Evolutionary conservation across 305 asterid genomes (phyloP).

Genomic region (Fraxinus greggii): DNA sequence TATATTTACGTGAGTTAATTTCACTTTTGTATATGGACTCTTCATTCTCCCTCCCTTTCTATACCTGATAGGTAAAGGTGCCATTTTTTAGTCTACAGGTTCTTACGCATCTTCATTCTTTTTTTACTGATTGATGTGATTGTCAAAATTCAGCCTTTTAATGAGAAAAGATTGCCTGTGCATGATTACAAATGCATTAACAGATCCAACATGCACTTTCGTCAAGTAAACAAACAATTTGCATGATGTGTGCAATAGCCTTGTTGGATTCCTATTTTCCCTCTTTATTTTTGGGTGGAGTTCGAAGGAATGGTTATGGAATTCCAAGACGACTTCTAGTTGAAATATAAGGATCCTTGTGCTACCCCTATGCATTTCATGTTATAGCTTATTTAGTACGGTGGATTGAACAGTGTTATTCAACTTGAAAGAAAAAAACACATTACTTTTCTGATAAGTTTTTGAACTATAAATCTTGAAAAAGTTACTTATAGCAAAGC

Average conservation of each 20-base stretch:
- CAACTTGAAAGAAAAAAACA: background rate
- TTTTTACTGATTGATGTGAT: background rate
- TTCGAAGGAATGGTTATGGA: background rate
- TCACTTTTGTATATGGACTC: background rate
- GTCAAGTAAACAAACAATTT: background rate
- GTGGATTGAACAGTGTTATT: background rate
- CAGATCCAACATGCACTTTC: background rate
- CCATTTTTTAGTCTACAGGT: background rate
- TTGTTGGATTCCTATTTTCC: background rate
- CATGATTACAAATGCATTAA: background rate
- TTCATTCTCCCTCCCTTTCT: background rate
- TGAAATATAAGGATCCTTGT: background rate
- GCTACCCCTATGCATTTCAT: background rate
- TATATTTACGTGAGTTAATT: background rate
- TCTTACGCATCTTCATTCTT: background rate
- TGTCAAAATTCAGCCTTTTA: background rate
- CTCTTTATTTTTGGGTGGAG: background rate
- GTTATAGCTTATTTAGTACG: background rate
- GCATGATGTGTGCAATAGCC: background rate
- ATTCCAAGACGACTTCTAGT: background rate
- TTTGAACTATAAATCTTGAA: background rate
- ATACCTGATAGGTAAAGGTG: background rate
- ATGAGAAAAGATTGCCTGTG: background rate
- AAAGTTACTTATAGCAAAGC: background rate
- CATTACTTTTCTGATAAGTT: background rate